Percentiles rank a stretch among this genome's conserved stretches.
These are phyloP conservation scores for Simplicillium aogashimaense DNA, from an alignment of 2,329 filamentous ascomycete species.

Conservation along the genomic window DNA sequence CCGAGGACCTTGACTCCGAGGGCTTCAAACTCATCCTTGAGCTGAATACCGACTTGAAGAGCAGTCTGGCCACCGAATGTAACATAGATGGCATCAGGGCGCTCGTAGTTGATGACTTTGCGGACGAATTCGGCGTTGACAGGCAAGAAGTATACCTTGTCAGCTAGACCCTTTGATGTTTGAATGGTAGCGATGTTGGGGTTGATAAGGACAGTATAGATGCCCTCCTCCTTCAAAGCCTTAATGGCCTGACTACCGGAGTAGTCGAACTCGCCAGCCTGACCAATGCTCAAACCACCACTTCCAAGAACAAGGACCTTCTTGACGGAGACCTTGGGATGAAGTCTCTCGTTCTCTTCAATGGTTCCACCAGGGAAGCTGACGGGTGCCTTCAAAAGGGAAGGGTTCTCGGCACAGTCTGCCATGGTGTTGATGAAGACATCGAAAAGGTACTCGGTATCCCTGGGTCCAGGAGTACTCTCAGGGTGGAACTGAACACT, in stretches of 20 bases:
- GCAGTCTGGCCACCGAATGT: constrained; percentile 98
- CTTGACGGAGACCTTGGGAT: constrained; percentile 77
- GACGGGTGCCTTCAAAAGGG: constrained; percentile 62
- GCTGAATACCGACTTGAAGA: constrained; percentile 89
- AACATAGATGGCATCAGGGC: constrained; percentile 91
- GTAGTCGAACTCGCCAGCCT: constrained; percentile 98
- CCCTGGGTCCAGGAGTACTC: constrained; percentile 86
- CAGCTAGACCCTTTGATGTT: constrained; percentile 92
- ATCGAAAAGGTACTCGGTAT: constrained; percentile 95
- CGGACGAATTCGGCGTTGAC: constrained; percentile 96
- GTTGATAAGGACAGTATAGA: constrained; percentile 97
- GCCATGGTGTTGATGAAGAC: constrained; percentile 85
- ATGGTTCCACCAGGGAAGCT: constrained; percentile 77
- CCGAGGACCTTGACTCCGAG: constrained; percentile 91
- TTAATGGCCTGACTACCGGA: constrained; percentile 98
- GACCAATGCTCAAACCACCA: constrained; percentile 92
- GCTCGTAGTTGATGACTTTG: constrained; percentile 92
- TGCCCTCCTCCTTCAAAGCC: constrained; percentile 92
- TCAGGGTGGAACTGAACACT: constrained; percentile 99
- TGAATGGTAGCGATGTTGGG: constrained; percentile 99
- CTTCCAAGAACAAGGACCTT: constrained; percentile 92
- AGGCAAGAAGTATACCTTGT: constrained; percentile 98
- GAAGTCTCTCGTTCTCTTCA: constrained; percentile 65
- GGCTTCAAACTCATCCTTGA: constrained; percentile 91
- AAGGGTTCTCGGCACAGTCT: constrained; percentile 56